A percentile compares a stretch with the other conserved stretches of the same genome.
Evolutionary conservation across 495 filamentous ascomycete genomes (phyloP).

Genomic region (Daldinia decipiens): DNA sequence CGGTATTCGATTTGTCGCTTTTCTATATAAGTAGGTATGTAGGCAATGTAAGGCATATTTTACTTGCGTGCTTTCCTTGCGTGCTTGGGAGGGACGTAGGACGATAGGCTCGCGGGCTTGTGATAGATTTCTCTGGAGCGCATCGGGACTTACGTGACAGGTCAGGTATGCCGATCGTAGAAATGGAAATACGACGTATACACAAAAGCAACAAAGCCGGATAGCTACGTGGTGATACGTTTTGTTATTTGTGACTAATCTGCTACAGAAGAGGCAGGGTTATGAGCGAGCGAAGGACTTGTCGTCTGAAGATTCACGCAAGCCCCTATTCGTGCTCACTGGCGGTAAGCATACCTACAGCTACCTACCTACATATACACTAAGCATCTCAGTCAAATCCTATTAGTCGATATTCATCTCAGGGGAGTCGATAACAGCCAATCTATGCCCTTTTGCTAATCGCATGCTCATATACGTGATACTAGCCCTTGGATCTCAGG

Average conservation of each 20-base stretch:
- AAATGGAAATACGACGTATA: conserved; percentile 11
- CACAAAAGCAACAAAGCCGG: background rate
- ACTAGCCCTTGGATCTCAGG: background rate
- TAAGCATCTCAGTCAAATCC: background rate
- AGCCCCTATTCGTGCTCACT: background rate
- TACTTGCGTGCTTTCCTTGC: too few relatives aligned
- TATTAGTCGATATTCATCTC: background rate
- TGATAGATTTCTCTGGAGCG: background rate
- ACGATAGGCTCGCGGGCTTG: conserved; percentile 6
- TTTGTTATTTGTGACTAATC: background rate
- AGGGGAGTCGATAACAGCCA: background rate
- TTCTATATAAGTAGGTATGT: background rate
- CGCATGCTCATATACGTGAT: conserved; percentile 2
- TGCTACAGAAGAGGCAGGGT: background rate
- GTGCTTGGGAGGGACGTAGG: background rate
- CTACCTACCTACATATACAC: background rate
- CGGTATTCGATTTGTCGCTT: conserved; percentile 1
- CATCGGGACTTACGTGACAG: conserved; percentile 5
- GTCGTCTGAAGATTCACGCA: background rate
- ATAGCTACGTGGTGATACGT: conserved; percentile 7
- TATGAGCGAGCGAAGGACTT: background rate
- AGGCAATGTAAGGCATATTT: too few relatives aligned
- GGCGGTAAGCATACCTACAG: background rate
- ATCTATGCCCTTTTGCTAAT: background rate
- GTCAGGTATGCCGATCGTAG: conserved; percentile 23